phyloP scores from a whole-genome alignment of 148 eudicot genomes.

The Chenopodium formosanum region DNA sequence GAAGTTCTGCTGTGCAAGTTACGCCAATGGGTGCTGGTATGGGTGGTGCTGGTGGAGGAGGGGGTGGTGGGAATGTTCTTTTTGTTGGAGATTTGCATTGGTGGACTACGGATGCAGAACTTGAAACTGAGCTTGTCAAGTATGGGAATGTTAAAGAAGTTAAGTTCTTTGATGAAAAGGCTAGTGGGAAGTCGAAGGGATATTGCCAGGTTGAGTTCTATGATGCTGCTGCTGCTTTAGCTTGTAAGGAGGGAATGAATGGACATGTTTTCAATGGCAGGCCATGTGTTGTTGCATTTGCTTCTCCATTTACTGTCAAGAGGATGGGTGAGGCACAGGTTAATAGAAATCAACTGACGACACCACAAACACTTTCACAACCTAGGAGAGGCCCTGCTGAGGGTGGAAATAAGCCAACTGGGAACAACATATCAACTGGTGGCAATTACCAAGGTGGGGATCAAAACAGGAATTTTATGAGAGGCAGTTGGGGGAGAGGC shows the following conservation, averaged over 20 bases:
- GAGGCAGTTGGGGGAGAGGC: constrained; percentile 89
- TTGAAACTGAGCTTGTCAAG: constrained; percentile 62
- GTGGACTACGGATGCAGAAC: constrained; percentile 96
- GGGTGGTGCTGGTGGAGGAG: constrained; percentile 31
- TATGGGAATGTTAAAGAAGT: constrained; percentile 85
- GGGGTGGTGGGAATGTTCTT: constrained; percentile 54
- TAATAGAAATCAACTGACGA: constrained; percentile 48
- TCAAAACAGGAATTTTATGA: constrained; percentile 44
- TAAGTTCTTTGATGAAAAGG: constrained; percentile 82
- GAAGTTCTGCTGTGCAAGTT: constrained; percentile 29
- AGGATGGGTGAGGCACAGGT: constrained; percentile 74
- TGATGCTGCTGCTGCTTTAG: constrained; percentile 58
- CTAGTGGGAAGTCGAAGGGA: constrained; percentile 86
- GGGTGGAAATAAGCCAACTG: constrained; percentile 34
- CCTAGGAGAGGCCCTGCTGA: constrained; percentile 51
- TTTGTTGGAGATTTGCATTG: constrained; percentile 95
- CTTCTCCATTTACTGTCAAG: constrained; percentile 66
- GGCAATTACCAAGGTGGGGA: constrained; percentile 54
- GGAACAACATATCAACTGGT: constrained; percentile 45
- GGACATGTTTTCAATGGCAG: constrained; percentile 80
- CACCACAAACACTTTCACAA: constrained; percentile 41
- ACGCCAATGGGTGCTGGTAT: constrained; percentile 28
- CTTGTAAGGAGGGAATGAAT: constrained; percentile 87
- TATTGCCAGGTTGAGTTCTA: constrained; percentile 85
- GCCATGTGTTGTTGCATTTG: constrained; percentile 81